These are phyloP conservation scores for Exsudoporus frostii DNA, from an alignment of 768 basidiomycete species.

Conservation along the genomic window DNA sequence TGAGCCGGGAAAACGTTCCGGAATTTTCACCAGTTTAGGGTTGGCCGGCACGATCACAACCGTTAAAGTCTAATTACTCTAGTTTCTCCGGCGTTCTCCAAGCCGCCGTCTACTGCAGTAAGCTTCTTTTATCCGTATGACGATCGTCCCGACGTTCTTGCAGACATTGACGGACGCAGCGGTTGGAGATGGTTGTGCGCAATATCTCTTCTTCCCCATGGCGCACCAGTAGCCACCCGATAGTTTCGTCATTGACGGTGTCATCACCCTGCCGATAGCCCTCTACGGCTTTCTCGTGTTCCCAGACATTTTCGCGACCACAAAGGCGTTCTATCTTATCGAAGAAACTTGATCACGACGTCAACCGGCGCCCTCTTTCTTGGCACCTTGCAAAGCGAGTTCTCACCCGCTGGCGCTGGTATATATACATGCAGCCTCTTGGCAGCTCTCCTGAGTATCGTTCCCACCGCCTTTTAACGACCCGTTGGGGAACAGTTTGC, in stretches of 20 bases:
- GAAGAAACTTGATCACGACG: slow-evolving; percentile 43
- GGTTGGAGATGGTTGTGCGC: slow-evolving; percentile 66
- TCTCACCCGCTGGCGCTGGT: slow-evolving; percentile 63
- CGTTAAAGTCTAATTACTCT: not conserved
- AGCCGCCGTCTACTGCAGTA: slow-evolving; percentile 60
- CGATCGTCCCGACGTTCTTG: not conserved
- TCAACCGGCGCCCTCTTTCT: slow-evolving; percentile 41
- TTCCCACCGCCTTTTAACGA: not conserved
- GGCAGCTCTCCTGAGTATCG: slow-evolving; percentile 27
- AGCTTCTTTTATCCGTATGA: slow-evolving; percentile 8
- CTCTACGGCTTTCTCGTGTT: slow-evolving; percentile 70
- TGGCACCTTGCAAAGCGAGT: slow-evolving; percentile 48
- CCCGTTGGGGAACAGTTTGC: slow-evolving; percentile 47
- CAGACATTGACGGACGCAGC: slow-evolving; percentile 45
- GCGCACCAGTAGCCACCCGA: not conserved
- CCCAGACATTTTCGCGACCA: slow-evolving; percentile 66
- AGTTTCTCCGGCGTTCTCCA: slow-evolving; percentile 68
- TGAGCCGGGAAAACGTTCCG: slow-evolving; percentile 71
- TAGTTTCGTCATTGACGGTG: slow-evolving; percentile 66
- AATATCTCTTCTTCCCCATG: not conserved
- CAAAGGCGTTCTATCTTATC: slow-evolving; percentile 60
- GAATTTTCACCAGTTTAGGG: slow-evolving; percentile 67
- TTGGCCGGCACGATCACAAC: slow-evolving; percentile 44
- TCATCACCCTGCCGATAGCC: slow-evolving; percentile 71
- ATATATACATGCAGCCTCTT: slow-evolving; percentile 63